These are phyloP conservation scores for Gautieria morchelliformis DNA, from an alignment of 768 basidiomycete species.

Conservation along the genomic window DNA sequence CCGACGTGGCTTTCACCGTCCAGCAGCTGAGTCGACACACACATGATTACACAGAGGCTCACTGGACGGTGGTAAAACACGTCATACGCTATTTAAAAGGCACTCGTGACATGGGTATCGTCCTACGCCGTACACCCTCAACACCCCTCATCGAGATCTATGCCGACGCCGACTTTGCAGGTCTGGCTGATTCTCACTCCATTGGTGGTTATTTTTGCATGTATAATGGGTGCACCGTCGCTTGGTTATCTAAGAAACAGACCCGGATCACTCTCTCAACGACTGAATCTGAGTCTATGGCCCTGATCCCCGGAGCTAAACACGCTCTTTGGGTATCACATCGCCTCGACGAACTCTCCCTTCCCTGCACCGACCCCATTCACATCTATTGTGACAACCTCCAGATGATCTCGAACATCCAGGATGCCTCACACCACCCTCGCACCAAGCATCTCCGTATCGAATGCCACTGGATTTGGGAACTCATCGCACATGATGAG, in stretches of 20 bases:
- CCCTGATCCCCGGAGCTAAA: constrained; percentile 11
- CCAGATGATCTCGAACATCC: constrained; percentile 13
- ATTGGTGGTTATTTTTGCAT: constrained; percentile 15
- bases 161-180: constrained; percentile 17
- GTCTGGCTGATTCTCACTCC: constrained; percentile 13
- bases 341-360: constrained; percentile 13
- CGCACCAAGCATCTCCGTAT: constrained; percentile 36
- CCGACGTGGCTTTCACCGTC: constrained; percentile 24
- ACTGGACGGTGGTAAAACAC: constrained; percentile 18
- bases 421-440: constrained; percentile 26
- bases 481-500: constrained; percentile 20
- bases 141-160: constrained; percentile 5
- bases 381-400: constrained; percentile 19
- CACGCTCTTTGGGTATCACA: constrained; percentile 7
- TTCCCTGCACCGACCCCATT: constrained; percentile 1
- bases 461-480: constrained; percentile 28
- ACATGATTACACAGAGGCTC: constrained; percentile 13
- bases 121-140: not conserved
- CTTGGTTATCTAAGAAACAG: constrained; percentile 8
- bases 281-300: constrained; percentile 19
- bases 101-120: constrained; percentile 13
- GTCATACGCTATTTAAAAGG: constrained; percentile 21
- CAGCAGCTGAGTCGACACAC: constrained; percentile 17
- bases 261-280: constrained; percentile 7
- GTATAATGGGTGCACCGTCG: constrained; percentile 3